These are phyloP conservation scores for Fragaria nilgerrensis DNA, from an alignment of 306 rosid genomes.

Conservation along the genomic window DNA sequence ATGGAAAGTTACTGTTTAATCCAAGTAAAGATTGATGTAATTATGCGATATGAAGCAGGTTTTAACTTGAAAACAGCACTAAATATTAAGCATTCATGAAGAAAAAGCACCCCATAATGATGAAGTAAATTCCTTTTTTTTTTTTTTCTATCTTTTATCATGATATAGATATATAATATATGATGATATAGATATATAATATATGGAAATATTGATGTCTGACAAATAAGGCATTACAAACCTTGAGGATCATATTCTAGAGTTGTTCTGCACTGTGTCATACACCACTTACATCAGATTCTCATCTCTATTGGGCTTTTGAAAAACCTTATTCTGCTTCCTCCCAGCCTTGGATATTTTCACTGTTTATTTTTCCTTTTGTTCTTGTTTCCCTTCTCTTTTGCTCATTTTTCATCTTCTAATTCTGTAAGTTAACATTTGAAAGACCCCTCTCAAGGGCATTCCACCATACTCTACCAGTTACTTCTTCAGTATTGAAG, in stretches of 20 bases:
- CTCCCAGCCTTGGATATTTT: constrained; percentile 13
- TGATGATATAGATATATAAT: background rate
- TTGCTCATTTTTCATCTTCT: constrained; percentile 23
- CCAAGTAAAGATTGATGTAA: background rate
- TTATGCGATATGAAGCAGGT: background rate
- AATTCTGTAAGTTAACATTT: constrained; percentile 18
- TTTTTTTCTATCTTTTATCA: background rate
- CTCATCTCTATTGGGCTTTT: constrained; percentile 19
- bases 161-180: background rate
- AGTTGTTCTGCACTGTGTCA: background rate
- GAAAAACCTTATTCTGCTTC: constrained; percentile 8
- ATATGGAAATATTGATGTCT: background rate
- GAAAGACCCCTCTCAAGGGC: constrained; percentile 12
- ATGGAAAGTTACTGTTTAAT: background rate
- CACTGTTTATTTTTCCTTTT: background rate
- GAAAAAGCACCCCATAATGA: background rate
- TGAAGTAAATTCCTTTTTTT: background rate
- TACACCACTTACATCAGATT: constrained; percentile 8
- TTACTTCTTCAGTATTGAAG: constrained; percentile 22
- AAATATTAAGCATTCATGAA: background rate
- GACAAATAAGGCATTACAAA: constrained; percentile 5
- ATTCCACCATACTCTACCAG: constrained; percentile 24
- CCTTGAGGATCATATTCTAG: constrained; percentile 4
- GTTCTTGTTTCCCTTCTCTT: background rate
- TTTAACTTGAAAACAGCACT: background rate